Evolutionary conservation across 331 rosid genomes (phyloP), one percentile per base, ranked within the genome.

Genomic region (Malus hybrid): DNA sequence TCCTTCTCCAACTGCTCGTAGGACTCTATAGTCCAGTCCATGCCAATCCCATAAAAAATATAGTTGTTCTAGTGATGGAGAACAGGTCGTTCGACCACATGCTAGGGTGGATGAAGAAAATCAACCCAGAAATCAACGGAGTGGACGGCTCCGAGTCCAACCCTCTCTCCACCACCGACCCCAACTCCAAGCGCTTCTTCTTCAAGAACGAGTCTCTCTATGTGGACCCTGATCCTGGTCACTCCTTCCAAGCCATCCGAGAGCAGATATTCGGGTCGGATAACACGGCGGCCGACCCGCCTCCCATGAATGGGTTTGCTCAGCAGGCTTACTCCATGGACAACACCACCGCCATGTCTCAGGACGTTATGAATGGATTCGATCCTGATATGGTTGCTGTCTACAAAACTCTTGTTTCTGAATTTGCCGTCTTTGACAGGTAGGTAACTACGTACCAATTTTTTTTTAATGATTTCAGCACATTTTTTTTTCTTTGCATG

Each of bases 21-120:
- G 1, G 77, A 24, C 73, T 85, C 32, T 14, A 29, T 55, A 63
- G 67, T 39, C 73, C 80, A 6, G 46, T 16, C 11, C 65, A 73
- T 1, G 27, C 76, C 87, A 67, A 74, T 39, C 98, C 96, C 8
- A 90, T 93, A 61, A 93, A 88, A 78, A 93, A 91, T 7, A 59
- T 93, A 0, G 97, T 93, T 31, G 87, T 93, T 39, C 16, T 93
- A 32, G 96, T 91, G 0, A 93, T 91, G 98, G 98, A 93, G 86
- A 93, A 93, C 29, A 87, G 98, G 4, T 93, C 97, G 54, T 93
- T 93, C 78, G 96, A 93, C 77, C 98, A 93, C 96, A 93, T 93
- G 98, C 62, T 93, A 2, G 97, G 98, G 0, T 93, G 98, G 98
- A 93, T 93, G 97, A 93, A 93, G 83, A 80, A 52, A 22, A 74